Percentiles rank a stretch among this genome's conserved stretches.
phyloP scores from a whole-genome alignment of 139 green algal species.

The Picochlorum sp. region DNA sequence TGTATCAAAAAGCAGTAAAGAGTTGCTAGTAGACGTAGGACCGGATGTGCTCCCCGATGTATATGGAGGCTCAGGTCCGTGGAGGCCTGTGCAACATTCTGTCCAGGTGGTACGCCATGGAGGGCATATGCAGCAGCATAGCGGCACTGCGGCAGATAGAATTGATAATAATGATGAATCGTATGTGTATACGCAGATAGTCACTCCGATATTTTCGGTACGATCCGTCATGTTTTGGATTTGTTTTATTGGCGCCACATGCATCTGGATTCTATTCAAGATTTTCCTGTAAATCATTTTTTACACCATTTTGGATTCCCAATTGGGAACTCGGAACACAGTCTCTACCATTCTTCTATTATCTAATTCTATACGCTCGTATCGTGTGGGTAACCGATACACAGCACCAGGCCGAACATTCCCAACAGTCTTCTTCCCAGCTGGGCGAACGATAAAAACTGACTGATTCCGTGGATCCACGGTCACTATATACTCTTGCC shows the following conservation, averaged over 20 bases:
- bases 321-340: slow-evolving; percentile 4
- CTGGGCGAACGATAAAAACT: background rate
- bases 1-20: slow-evolving; percentile 12
- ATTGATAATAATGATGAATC: too few species aligned
- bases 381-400: slow-evolving; percentile 1
- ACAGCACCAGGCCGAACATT: background rate
- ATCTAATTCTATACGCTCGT: slow-evolving; percentile 1
- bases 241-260: too few species aligned
- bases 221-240: too few species aligned
- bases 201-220: too few species aligned
- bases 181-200: too few species aligned
- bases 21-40: slow-evolving; percentile 16
- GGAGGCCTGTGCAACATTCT: slow-evolving; percentile 19
- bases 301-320: slow-evolving; percentile 3
- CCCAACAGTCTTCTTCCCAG: background rate
- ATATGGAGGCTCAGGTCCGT: slow-evolving; percentile 37
- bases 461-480: background rate
- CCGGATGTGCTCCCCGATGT: slow-evolving; percentile 37
- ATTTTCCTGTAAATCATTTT: too few species aligned
- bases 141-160: too few species aligned
- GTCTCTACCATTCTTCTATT: slow-evolving; percentile 4
- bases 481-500: slow-evolving; percentile 6
- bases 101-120: too few species aligned
- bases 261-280: too few species aligned
- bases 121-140: too few species aligned